These are phyloP conservation scores for Chlamydomonas reinhardtii DNA, from an alignment of 163 green algal species.

Conservation along the genomic window DNA sequence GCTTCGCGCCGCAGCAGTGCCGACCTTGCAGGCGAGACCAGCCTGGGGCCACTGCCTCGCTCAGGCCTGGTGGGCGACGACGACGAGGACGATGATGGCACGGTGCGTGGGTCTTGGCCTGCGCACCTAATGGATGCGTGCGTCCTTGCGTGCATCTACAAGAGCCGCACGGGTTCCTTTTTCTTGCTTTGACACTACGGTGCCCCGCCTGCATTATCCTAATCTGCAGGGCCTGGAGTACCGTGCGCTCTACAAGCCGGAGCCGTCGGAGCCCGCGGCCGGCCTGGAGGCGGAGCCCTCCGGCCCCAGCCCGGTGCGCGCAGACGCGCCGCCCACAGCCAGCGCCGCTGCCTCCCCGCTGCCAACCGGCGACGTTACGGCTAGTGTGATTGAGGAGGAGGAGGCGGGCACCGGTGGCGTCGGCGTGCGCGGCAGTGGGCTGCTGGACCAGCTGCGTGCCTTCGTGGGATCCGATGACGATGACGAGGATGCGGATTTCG, in stretches of 20 bases:
- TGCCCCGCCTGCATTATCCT: too few relatives aligned
- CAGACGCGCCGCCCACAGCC: too few relatives aligned
- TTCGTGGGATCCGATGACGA: constrained; percentile 30
- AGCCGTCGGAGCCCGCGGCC: background rate
- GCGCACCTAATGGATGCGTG: background rate
- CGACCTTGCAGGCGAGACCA: constrained; percentile 14
- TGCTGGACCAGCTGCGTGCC: constrained; percentile 17
- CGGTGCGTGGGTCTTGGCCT: background rate
- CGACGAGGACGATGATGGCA: constrained; percentile 13
- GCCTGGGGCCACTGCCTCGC: constrained; percentile 25
- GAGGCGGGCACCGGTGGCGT: background rate
- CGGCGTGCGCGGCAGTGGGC: background rate
- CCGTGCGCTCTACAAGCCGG: constrained; percentile 18
- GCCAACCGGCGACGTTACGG: background rate
- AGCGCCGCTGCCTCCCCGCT: too few relatives aligned
- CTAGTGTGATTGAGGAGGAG: background rate
- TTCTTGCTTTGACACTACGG: too few relatives aligned
- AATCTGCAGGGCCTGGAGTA: constrained; percentile 37
- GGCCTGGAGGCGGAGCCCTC: background rate
- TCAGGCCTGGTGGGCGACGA: constrained; percentile 6
- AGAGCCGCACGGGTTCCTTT: too few relatives aligned
- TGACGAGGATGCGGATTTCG: background rate
- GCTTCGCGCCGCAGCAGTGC: background rate
- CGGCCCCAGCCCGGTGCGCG: too few relatives aligned
- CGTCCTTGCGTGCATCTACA: too few relatives aligned